Conservation (phyloP, 495 filamentous ascomycete genomes). For the Pseudoneurospora amorphoporcata region DNA sequence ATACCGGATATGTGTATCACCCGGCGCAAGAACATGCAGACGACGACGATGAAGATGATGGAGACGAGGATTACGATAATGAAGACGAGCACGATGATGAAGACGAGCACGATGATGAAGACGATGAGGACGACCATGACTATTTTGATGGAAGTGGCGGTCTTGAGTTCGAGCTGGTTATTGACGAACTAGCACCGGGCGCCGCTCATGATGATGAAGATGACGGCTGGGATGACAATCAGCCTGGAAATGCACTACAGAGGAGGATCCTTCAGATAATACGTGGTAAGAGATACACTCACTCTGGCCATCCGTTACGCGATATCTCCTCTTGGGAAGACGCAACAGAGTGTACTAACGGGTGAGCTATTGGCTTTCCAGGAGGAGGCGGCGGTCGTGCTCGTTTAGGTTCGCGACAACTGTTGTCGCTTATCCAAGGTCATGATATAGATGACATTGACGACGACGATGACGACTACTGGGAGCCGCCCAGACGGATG, state of each 20-base stretch:
- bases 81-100: slow-evolving; percentile 33
- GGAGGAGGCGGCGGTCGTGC: slow-evolving; percentile 8
- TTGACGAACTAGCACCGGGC: slow-evolving; percentile 8
- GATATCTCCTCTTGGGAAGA: slow-evolving; percentile 22
- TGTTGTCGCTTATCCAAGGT: neutral
- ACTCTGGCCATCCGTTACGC: neutral
- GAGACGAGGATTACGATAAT: neutral
- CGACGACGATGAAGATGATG: slow-evolving; percentile 15
- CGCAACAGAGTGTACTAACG: neutral
- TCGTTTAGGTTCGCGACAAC: neutral
- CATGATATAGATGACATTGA: neutral
- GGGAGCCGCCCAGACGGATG: slow-evolving; percentile 8
- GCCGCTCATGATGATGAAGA: neutral
- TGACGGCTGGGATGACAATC: neutral
- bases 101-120: slow-evolving; percentile 42
- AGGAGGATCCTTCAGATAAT: slow-evolving; percentile 22
- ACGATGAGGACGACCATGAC: slow-evolving; percentile 36
- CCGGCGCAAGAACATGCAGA: slow-evolving; percentile 4
- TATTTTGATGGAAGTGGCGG: slow-evolving; percentile 28
- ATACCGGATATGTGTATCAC: neutral
- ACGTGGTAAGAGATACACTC: slow-evolving; percentile 7
- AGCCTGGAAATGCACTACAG: slow-evolving; percentile 9
- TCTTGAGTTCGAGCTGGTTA: slow-evolving; percentile 23
- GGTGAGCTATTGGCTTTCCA: slow-evolving; percentile 14
- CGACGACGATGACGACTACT: slow-evolving; percentile 27